These are phyloP conservation scores for Aspergillus intermedius DNA, from an alignment of 2,329 filamentous ascomycete species.

Conservation along the genomic window DNA sequence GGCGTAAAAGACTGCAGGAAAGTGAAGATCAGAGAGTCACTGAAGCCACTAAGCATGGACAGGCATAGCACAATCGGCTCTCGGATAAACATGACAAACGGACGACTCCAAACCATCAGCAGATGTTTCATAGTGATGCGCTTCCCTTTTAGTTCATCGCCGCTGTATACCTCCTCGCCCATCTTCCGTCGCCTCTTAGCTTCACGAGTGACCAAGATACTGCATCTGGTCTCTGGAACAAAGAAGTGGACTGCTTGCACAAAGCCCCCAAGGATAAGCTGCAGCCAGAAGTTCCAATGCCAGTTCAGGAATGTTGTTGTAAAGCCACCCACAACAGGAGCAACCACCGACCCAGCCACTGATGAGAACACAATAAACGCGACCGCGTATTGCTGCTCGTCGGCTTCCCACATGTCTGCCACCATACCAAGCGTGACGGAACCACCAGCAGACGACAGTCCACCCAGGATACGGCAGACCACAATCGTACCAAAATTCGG, in stretches of 20 bases:
- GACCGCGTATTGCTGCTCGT: slow-evolving; percentile 54
- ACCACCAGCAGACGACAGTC: slow-evolving; percentile 57
- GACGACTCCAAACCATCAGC: slow-evolving; percentile 51
- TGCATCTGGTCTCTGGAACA: slow-evolving; percentile 52
- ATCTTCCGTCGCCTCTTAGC: slow-evolving; percentile 51
- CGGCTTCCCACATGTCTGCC: slow-evolving; percentile 55
- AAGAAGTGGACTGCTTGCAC: slow-evolving; percentile 48
- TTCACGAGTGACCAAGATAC: slow-evolving; percentile 52
- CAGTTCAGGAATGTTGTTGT: slow-evolving; percentile 44
- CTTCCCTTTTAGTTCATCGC: slow-evolving; percentile 59
- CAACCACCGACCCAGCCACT: slow-evolving; percentile 45
- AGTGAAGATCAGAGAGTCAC: slow-evolving; percentile 60
- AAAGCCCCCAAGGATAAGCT: slow-evolving; percentile 51
- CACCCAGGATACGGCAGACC: slow-evolving; percentile 60
- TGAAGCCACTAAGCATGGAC: slow-evolving; percentile 59
- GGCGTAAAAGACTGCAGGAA: slow-evolving; percentile 57
- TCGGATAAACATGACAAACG: slow-evolving; percentile 58
- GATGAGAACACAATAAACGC: slow-evolving; percentile 56
- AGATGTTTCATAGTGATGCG: slow-evolving; percentile 54
- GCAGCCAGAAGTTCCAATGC: slow-evolving; percentile 60
- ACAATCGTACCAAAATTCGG: slow-evolving; percentile 64
- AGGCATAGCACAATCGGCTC: slow-evolving; percentile 59
- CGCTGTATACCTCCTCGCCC: slow-evolving; percentile 61
- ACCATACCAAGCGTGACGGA: slow-evolving; percentile 60
- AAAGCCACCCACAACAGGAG: slow-evolving; percentile 49